phyloP scores from a whole-genome alignment of 306 rosid species.

The Hippophae rhamnoides region DNA sequence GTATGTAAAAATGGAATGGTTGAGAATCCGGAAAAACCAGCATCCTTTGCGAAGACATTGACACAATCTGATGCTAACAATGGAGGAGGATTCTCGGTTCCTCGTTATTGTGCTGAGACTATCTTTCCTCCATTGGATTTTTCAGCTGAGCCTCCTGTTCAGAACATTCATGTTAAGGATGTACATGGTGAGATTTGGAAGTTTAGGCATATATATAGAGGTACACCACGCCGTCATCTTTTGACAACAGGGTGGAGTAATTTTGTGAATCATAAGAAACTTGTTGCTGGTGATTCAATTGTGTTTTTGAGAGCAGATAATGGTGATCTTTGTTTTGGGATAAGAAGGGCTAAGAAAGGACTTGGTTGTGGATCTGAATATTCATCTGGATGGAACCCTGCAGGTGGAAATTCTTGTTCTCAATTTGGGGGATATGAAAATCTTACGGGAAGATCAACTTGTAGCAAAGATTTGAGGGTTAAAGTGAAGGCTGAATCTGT shows the following conservation, averaged over 20 bases:
- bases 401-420: conserved; percentile 18
- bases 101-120: conserved; percentile 94
- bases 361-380: conserved; percentile 64
- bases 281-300: conserved; percentile 93
- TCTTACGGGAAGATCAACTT: conserved; percentile 17
- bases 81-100: conserved; percentile 97
- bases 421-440: conserved; percentile 31
- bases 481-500: conserved; percentile 49
- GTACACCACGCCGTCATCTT: conserved; percentile 95
- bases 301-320: conserved; percentile 74
- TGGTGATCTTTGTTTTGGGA: conserved; percentile 92
- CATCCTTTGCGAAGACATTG: conserved; percentile 82
- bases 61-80: conserved; percentile 98
- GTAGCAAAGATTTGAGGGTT: conserved; percentile 29
- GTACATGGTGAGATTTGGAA: conserved; percentile 87
- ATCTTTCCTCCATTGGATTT: conserved; percentile 82
- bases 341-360: conserved; percentile 91
- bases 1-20: conserved; percentile 25
- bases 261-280: conserved; percentile 91
- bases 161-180: conserved; percentile 73
- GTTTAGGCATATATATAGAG: conserved; percentile 95
- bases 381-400: conserved; percentile 50
- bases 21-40: conserved; percentile 45
- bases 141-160: conserved; percentile 81
- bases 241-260: conserved; percentile 97